Evolutionary conservation across 345 rosid species (phyloP).

Genomic region (Rhizophora apiculata): DNA sequence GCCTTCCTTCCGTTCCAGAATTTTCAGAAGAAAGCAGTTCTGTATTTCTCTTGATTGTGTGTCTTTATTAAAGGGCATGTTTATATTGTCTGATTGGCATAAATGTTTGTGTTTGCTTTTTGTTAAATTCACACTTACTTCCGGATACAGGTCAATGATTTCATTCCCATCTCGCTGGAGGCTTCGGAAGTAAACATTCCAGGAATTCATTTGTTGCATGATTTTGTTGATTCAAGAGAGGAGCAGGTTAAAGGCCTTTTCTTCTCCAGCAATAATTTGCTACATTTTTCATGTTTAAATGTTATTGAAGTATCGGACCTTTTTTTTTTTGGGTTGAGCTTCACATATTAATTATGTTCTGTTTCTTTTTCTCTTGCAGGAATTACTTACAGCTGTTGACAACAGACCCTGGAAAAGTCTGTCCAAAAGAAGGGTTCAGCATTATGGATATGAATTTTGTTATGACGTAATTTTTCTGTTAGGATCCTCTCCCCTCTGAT

Average conservation of each 20-base stretch:
- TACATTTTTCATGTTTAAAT: neutral
- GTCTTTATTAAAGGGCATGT: too few relatives aligned
- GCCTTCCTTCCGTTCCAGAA: too few relatives aligned
- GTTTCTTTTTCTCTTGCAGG: constrained; percentile 36
- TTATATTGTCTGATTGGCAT: neutral
- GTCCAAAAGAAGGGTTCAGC: constrained; percentile 86
- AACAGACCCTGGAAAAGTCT: constrained; percentile 68
- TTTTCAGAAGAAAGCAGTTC: too few relatives aligned
- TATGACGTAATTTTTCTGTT: constrained; percentile 45
- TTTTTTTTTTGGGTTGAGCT: neutral
- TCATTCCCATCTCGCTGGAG: constrained; percentile 47
- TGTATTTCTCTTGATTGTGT: too few relatives aligned
- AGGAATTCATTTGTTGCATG: constrained; percentile 63
- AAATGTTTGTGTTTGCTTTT: neutral
- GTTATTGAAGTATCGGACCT: neutral
- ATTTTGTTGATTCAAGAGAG: constrained; percentile 59
- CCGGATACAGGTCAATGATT: constrained; percentile 37
- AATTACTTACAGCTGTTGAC: constrained; percentile 82
- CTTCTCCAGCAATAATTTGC: neutral
- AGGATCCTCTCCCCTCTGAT: neutral
- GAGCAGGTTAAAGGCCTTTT: constrained; percentile 50
- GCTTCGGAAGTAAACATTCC: constrained; percentile 74
- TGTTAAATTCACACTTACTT: neutral
- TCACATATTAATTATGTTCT: neutral
- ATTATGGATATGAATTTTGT: constrained; percentile 90